Conservation (phyloP, 2,329 filamentous ascomycete genomes). For the Akanthomyces dipterigenus region DNA sequence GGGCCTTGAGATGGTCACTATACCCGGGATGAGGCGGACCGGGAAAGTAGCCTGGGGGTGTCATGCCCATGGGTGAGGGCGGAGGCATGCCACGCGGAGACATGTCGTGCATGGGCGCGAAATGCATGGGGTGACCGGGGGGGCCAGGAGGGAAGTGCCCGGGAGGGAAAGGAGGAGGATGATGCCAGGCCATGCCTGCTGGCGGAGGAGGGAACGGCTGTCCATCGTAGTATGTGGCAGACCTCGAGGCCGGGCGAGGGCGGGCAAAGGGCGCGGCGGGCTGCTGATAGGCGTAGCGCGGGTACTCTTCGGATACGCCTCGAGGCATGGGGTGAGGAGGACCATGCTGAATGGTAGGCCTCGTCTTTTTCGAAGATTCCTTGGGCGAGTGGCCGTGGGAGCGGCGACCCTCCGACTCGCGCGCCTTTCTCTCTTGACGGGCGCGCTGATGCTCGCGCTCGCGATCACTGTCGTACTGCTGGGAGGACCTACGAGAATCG, state of each 20-base stretch:
- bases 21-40: slow-evolving; percentile 20
- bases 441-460: slow-evolving; percentile 17
- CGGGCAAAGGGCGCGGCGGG: slow-evolving; percentile 25
- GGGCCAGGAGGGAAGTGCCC: slow-evolving; percentile 18
- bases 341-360: slow-evolving; percentile 27
- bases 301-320: slow-evolving; percentile 27
- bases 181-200: slow-evolving; percentile 22
- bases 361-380: slow-evolving; percentile 17
- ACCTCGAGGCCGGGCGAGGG: slow-evolving; percentile 27
- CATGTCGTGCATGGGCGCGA: slow-evolving; percentile 1
- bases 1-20: slow-evolving; percentile 25
- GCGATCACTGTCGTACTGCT: slow-evolving; percentile 20
- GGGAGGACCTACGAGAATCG: slow-evolving; percentile 14
- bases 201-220: slow-evolving; percentile 22
- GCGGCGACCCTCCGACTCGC: slow-evolving; percentile 16
- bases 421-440: slow-evolving; percentile 16
- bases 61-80: slow-evolving; percentile 8
- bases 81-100: slow-evolving; percentile 16
- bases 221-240: slow-evolving; percentile 30
- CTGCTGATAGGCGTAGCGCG: slow-evolving; percentile 30
- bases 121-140: slow-evolving; percentile 2
- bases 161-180: slow-evolving; percentile 25
- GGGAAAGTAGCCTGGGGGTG: slow-evolving; percentile 25
- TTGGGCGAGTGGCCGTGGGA: slow-evolving; percentile 12
- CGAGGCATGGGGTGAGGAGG: slow-evolving; percentile 26